Conservation (phyloP, 1,139 yeast species). For the Suhomyces atakaporum region DNA sequence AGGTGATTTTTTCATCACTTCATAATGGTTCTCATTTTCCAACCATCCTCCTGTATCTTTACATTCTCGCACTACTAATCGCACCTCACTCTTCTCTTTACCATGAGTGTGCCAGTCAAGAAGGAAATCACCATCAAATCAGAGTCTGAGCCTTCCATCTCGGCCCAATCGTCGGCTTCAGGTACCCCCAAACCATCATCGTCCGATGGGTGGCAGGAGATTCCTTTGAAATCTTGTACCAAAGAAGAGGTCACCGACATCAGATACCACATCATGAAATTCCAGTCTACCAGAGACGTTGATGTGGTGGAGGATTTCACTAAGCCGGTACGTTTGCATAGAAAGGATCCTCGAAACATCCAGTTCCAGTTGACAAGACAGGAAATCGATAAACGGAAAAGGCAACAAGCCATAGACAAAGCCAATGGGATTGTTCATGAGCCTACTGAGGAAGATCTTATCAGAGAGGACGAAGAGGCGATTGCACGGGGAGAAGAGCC, state of each 20-base stretch:
- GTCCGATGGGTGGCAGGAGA: conserved; percentile 55
- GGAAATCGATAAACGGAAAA: conserved; percentile 59
- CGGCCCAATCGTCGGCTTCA: conserved; percentile 6
- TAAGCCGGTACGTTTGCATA: conserved; percentile 80
- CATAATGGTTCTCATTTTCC: too few relatives aligned
- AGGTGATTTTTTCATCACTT: too few relatives aligned
- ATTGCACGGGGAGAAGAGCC: conserved; percentile 18
- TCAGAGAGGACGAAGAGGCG: conserved; percentile 20
- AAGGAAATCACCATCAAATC: conserved; percentile 29
- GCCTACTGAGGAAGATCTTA: conserved; percentile 33
- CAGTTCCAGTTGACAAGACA: conserved; percentile 76
- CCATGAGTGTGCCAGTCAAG: conserved; percentile 31
- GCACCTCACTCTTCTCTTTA: conserved; percentile 2
- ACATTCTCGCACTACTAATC: conserved; percentile 2
- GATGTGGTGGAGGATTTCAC: conserved; percentile 73
- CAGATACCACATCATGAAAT: conserved; percentile 79
- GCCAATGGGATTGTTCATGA: conserved; percentile 21
- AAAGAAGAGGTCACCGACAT: conserved; percentile 71
- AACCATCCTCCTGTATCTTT: too few relatives aligned
- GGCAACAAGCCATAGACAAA: conserved; percentile 41
- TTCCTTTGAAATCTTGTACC: conserved; percentile 72
- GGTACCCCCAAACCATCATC: conserved; percentile 14
- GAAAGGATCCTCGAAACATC: conserved; percentile 89
- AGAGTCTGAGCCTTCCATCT: conserved; percentile 17
- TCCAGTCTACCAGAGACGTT: conserved; percentile 71